Base-by-base conservation (phyloP, 164 flowering plant species). In the Annona squamosa region DNA sequence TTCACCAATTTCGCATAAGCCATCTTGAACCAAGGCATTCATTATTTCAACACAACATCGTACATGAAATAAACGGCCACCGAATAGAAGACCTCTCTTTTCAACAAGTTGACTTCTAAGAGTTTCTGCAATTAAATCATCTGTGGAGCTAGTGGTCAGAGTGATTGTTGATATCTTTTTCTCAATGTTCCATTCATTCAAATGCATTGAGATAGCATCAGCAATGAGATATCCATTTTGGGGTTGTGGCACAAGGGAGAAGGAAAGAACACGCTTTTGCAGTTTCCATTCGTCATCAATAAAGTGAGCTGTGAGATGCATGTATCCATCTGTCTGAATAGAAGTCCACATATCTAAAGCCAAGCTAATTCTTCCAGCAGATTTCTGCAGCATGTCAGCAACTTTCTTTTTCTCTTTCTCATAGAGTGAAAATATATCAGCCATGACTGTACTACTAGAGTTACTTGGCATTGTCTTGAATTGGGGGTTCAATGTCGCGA, bases 31-130 rank as follows among this genome's bases (percentile, higher is more conserved):
- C 7, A 69, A 18, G 2, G 63, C 4, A 46, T 61, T 69, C 37
- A 69, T 19, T 16, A 69, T 69, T 17, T 74, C 72, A 3, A 19
- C 42, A 63, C 59, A 74, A 68, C 77, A 74, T 12, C 65, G 77
- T 16, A 74, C 63, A 57, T 68, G 77, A 48, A 74, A 62, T 1
- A 69, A 44, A 16, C 69, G 9, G 5, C 63, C 72, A 42, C 41
- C 46, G 0, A 68, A 18, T 12, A 46, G 4, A 6, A 74, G 45
- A 10, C 37, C 45, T 3, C 45, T 56, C 16, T 69, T 69, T 45
- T n/a, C 5, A 26, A 61, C 46, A 46, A 69, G 59, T 18, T 48
- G 6, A 67, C 10, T 69, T 12, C 4, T 5, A 3, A 72, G 0
- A 41, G 42, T 5, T 48, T 65, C 69, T 46, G 19, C 13, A 46